Evolutionary conservation across 176 grass and related monocot genomes (phyloP).

Genomic region (Eleusine coracana): DNA sequence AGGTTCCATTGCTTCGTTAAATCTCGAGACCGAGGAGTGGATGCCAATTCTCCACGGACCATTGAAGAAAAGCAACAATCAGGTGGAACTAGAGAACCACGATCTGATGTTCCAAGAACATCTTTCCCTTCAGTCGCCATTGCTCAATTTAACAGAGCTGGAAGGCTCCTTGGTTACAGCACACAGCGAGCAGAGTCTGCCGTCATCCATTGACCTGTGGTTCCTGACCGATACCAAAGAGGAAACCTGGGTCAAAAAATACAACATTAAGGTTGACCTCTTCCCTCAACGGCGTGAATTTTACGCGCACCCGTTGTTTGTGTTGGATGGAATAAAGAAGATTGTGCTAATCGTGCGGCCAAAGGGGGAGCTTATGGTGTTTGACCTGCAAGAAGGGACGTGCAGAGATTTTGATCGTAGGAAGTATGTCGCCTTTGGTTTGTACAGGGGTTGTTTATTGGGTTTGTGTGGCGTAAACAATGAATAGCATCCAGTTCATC

Average conservation of each 20-base stretch:
- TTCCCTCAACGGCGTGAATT: neutral
- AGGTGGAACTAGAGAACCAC: neutral
- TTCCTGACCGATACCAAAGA: neutral
- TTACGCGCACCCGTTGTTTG: neutral
- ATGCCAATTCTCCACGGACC: conserved; percentile 11
- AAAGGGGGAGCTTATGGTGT: neutral
- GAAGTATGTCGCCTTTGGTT: neutral
- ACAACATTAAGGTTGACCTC: neutral
- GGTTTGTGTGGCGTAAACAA: neutral
- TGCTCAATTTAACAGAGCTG: neutral
- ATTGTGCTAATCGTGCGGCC: neutral
- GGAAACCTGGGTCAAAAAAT: neutral
- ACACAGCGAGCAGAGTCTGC: neutral
- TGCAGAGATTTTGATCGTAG: neutral
- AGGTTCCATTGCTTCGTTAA: neutral
- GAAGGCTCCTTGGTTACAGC: neutral
- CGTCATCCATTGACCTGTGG: neutral
- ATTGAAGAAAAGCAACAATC: neutral
- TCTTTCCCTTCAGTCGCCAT: neutral
- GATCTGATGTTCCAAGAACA: neutral
- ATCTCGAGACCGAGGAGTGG: neutral
- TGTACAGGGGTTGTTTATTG: neutral
- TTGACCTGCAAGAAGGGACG: neutral
- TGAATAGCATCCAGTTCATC: too few relatives aligned
- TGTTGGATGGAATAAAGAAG: neutral